Base-by-base conservation (phyloP, 371 early-diverging fungal species). In the Cokeromyces recurvatus region DNA sequence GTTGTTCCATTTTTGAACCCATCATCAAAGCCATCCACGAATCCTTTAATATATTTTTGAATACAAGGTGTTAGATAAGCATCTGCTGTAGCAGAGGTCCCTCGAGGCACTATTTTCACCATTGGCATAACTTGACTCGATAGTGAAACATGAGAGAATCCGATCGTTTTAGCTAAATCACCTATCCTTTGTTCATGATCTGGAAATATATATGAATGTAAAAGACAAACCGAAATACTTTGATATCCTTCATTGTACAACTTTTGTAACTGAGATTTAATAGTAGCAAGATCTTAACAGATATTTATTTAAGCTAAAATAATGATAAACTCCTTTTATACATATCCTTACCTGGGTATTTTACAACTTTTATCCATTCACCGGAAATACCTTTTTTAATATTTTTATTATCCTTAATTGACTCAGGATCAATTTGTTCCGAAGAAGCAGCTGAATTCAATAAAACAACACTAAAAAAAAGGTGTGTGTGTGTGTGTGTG, bases 51-150 rank as follows among this genome's bases (percentile, higher is more conserved):
- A 54, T 95, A 95, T 6, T 79, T 74, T 40, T 84, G 78, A 51
- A 96, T 91, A 53, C 86, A 84, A 2, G 97, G 98, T 2, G 96
- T 94, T 46, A 97, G 71, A 55, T 96, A 97, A 1, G 93, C 94
- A 56, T 97, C 95, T 0, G 90, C 91, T 3, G 86, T 85, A 1
- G 95, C 84, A 7, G 94, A 92, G 5, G 87, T 87, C 9, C 93
- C 94, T 15, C 98, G 85, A 3, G 95, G 91, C 4, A 97, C 94
- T 34, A 90, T 82, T 66, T 95, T 95, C 59, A 95, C 86, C 90
- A 91, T 92, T 5, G 95, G 94, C 78, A 90, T 89, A 17, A 90
- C 80, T 23, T 73, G 66, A n/a, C 88, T 84, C 0, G 94, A 92
- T 2, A 89, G 64, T 0, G 94, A 90, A 29, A 96, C 75, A 48